phyloP scores from a whole-genome alignment of 2,329 filamentous ascomycete species.

The Ceratocystis lukuohia region DNA sequence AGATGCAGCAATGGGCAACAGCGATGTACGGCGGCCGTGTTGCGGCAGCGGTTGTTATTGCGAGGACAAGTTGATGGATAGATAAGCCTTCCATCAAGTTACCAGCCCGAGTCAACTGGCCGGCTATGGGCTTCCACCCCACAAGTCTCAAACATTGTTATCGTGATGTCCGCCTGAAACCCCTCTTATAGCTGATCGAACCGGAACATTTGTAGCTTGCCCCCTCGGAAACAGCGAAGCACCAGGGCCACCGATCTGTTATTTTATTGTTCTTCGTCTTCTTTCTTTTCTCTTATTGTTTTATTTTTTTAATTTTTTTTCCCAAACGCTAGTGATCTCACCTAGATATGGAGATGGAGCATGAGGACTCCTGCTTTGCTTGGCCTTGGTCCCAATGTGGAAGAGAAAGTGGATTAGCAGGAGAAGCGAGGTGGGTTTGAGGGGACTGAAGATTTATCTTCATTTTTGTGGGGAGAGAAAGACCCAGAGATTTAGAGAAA shows the following conservation, averaged over 20 bases:
- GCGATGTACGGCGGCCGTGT: too few species aligned
- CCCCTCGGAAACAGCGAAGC: background rate
- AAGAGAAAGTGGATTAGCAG: background rate
- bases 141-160: background rate
- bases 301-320: too few species aligned
- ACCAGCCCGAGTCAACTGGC: too few species aligned
- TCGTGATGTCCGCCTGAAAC: slow-evolving; percentile 17
- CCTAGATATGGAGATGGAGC: background rate
- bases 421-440: background rate
- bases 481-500: background rate
- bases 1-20: background rate
- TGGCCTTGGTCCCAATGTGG: too few species aligned
- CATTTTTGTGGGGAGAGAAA: background rate
- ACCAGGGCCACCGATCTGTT: background rate
- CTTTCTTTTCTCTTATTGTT: too few species aligned
- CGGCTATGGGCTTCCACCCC: background rate
- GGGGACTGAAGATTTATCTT: too few species aligned
- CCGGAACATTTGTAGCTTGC: background rate
- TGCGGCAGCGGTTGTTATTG: too few species aligned
- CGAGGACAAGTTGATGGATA: too few species aligned
- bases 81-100: too few species aligned
- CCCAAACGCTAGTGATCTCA: background rate
- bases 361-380: too few species aligned
- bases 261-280: too few species aligned
- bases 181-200: slow-evolving; percentile 12